These are phyloP conservation scores for Leccinum ochraceum DNA, from an alignment of 768 basidiomycete species.

Conservation along the genomic window DNA sequence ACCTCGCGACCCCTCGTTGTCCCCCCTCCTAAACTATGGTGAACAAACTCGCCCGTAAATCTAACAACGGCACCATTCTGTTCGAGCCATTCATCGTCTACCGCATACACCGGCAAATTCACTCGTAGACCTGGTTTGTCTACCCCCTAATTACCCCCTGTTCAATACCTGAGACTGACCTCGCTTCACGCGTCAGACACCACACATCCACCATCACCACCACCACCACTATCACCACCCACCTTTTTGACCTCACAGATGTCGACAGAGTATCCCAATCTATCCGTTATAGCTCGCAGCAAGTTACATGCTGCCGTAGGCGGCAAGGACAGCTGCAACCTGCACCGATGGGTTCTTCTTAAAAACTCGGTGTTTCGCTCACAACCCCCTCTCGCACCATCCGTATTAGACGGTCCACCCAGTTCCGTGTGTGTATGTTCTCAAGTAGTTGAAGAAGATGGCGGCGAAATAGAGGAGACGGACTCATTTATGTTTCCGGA, in stretches of 20 bases:
- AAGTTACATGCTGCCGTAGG: slow-evolving; percentile 70
- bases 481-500: slow-evolving; percentile 85
- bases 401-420: slow-evolving; percentile 23
- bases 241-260: slow-evolving; percentile 34
- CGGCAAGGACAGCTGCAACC: slow-evolving; percentile 65
- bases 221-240: slow-evolving; percentile 3
- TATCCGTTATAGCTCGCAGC: slow-evolving; percentile 66
- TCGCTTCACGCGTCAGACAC: slow-evolving; percentile 21
- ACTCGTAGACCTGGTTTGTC: slow-evolving; percentile 23
- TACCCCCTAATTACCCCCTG: not conserved
- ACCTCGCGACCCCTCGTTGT: slow-evolving; percentile 28
- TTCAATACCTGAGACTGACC: slow-evolving; percentile 1
- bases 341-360: slow-evolving; percentile 86
- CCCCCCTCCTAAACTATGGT: slow-evolving; percentile 59
- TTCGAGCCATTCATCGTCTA: slow-evolving; percentile 88
- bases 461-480: slow-evolving; percentile 41
- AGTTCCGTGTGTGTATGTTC: slow-evolving; percentile 31
- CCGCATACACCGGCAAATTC: slow-evolving; percentile 69
- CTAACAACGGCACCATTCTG: slow-evolving; percentile 83
- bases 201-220: not conserved
- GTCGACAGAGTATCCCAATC: slow-evolving; percentile 48
- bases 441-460: slow-evolving; percentile 52
- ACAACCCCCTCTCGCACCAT: slow-evolving; percentile 42
- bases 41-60: slow-evolving; percentile 78
- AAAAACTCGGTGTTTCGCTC: slow-evolving; percentile 78